phyloP scores from a whole-genome alignment of 1,284 basidiomycete genomes.

The Apiotrichum mycotoxinovorans region DNA sequence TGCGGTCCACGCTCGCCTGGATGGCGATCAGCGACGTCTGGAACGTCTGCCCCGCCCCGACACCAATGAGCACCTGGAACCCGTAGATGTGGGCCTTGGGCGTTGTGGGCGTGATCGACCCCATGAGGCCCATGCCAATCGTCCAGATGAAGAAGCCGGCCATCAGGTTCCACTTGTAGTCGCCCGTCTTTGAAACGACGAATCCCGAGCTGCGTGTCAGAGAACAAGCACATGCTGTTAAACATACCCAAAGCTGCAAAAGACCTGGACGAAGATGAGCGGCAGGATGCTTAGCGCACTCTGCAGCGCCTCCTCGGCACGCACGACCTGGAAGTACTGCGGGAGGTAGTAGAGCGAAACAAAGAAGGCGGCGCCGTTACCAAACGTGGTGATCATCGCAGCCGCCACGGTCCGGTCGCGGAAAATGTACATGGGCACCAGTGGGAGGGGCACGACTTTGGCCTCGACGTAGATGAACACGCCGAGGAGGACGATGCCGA shows the following conservation, averaged over 20 bases:
- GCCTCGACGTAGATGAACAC: conserved; percentile 70
- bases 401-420: conserved; percentile 63
- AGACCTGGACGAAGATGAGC: conserved; percentile 60
- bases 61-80: conserved; percentile 63
- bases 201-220: conserved; percentile 52
- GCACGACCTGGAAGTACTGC: conserved; percentile 68
- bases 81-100: conserved; percentile 58
- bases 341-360: conserved; percentile 51
- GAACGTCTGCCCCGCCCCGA: conserved; percentile 58
- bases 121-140: conserved; percentile 63
- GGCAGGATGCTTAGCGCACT: conserved; percentile 63
- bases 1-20: conserved; percentile 50
- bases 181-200: conserved; percentile 63
- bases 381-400: conserved; percentile 64
- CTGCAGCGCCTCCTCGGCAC: conserved; percentile 61
- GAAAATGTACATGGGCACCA: conserved; percentile 69
- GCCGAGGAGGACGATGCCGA: conserved; percentile 56
- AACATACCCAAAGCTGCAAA: conserved; percentile 40
- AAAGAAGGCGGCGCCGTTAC: conserved; percentile 54
- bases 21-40: conserved; percentile 50
- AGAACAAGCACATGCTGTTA: fast-evolving
- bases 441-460: conserved; percentile 63
- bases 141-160: conserved; percentile 64
- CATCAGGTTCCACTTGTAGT: conserved; percentile 61
- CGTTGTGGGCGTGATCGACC: conserved; percentile 57